Conservation (phyloP, 2,329 filamentous ascomycete species). For the Alternaria tenuissima region DNA sequence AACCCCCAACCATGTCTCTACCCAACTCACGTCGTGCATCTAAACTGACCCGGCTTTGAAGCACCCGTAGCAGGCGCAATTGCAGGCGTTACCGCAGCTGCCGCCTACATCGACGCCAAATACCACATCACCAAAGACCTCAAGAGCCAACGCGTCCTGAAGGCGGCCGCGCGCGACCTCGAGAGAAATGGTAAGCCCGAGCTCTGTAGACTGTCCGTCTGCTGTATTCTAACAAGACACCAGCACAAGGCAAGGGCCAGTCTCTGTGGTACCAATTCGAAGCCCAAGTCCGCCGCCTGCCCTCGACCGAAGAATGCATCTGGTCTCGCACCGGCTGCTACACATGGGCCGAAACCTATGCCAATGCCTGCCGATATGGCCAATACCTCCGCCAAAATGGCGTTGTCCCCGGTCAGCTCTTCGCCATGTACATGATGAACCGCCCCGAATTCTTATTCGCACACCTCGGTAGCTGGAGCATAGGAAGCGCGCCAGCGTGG, state of each 20-base stretch:
- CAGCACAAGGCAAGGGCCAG: slow-evolving; percentile 55
- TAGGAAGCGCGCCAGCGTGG: slow-evolving; percentile 73
- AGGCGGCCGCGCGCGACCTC: slow-evolving; percentile 56
- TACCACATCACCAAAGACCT: slow-evolving; percentile 72
- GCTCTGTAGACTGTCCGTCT: not conserved
- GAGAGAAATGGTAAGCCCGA: slow-evolving; percentile 57
- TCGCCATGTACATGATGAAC: slow-evolving; percentile 73
- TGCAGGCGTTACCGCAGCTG: slow-evolving; percentile 51
- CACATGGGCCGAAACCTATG: slow-evolving; percentile 50
- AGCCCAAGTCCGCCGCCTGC: slow-evolving; percentile 60
- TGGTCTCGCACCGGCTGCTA: slow-evolving; percentile 70
- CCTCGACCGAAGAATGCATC: slow-evolving; percentile 63
- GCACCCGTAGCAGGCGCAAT: slow-evolving; percentile 46
- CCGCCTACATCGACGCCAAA: slow-evolving; percentile 74
- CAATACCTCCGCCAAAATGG: slow-evolving; percentile 55
- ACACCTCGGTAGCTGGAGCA: slow-evolving; percentile 70
- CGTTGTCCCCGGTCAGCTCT: slow-evolving; percentile 67
- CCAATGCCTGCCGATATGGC: slow-evolving; percentile 51
- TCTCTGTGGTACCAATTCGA: slow-evolving; percentile 75
- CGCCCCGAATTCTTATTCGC: slow-evolving; percentile 72
- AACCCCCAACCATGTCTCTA: not conserved
- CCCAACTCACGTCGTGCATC: not conserved
- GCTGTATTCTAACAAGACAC: slow-evolving; percentile 4
- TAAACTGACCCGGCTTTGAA: slow-evolving; percentile 23
- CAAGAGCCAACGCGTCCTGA: slow-evolving; percentile 54